Percentiles rank a stretch among this genome's conserved stretches.
Evolutionary conservation across 2,329 filamentous ascomycete genomes (phyloP).

Genomic region (Colletotrichum simmondsii): DNA sequence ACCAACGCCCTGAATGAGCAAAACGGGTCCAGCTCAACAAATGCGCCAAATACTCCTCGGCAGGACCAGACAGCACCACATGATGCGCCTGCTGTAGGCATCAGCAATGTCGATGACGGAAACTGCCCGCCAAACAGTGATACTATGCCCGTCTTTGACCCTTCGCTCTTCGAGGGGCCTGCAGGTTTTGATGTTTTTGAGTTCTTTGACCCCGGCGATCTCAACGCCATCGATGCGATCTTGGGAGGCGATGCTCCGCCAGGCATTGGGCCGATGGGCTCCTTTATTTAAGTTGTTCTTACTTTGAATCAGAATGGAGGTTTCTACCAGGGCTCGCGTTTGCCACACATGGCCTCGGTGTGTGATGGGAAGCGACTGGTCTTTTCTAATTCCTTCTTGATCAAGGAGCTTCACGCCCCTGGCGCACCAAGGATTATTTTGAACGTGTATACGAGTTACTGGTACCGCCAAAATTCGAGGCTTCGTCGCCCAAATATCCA

Average conservation of each 20-base stretch:
- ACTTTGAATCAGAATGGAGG: background rate
- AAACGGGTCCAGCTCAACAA: constrained; percentile 4
- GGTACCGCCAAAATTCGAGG: no score
- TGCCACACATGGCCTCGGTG: background rate
- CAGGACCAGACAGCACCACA: background rate
- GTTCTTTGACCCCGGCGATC: constrained; percentile 38
- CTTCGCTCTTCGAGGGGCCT: constrained; percentile 16
- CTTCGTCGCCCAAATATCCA: background rate
- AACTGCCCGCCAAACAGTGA: background rate
- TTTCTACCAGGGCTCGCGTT: background rate
- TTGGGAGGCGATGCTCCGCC: constrained; percentile 26
- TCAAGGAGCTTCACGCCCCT: no score
- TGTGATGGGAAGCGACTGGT: background rate
- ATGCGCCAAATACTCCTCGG: constrained; percentile 19
- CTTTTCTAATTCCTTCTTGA: background rate
- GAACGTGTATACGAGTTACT: no score
- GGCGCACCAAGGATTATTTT: no score
- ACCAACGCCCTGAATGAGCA: constrained; percentile 26
- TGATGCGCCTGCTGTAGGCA: background rate
- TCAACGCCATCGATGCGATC: constrained; percentile 38
- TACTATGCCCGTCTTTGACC: background rate
- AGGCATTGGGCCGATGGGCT: background rate
- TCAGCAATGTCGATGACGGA: background rate
- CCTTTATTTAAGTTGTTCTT: background rate
- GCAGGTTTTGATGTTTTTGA: constrained; percentile 37